Evolutionary conservation across 2,329 filamentous ascomycete genomes (phyloP), one percentile per base, ranked within the genome.

Genomic region (Trichoderma citrinoviride): DNA sequence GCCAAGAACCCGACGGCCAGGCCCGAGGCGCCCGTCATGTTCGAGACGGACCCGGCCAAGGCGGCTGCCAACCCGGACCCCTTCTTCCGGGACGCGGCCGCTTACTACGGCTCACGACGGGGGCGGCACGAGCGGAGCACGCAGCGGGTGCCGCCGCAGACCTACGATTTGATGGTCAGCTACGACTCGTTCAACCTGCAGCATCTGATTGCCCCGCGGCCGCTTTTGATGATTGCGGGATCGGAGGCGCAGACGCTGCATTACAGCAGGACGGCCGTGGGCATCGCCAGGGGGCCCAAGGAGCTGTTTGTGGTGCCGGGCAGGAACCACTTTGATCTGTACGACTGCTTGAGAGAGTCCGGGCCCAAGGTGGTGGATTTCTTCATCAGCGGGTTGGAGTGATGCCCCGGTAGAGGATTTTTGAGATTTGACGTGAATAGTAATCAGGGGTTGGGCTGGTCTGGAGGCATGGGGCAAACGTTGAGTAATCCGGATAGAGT

Each of bases 281-380:
- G 25, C 3, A n/a, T n/a, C 10, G 66, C 67, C 4, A 65, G 52
- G 14, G 54, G 66, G 7, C 66, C 67, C n/a, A 69, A 69, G 54
- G 67, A 69, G 37, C 23, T 69, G 49, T 67, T 65, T 29, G 43
- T 66, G 29, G 43, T 68, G 19, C 7, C 40, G 21, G 68, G 65
- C 5, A 65, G 61, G 53, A 68, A 65, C 1, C 68, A 69, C 37
- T 65, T 69, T 37, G 65, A 66, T 23, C 21, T 67, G 12, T 69
- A 69, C n/a, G 67, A 69, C 64, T 52, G 64, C 44, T 3, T 65
- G 40, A 40, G 10, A 7, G 67, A 56, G 43, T 50, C 63, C 19
- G 61, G 52, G 8, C 68, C 62, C 10, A 69, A 68, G 44, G 43
- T 68, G 40, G 47, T 67, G 3, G 67, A 68, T 56, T 80, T 76